These are phyloP conservation scores for Neurospora tetraspora DNA, from an alignment of 495 filamentous ascomycete species.

Conservation along the genomic window DNA sequence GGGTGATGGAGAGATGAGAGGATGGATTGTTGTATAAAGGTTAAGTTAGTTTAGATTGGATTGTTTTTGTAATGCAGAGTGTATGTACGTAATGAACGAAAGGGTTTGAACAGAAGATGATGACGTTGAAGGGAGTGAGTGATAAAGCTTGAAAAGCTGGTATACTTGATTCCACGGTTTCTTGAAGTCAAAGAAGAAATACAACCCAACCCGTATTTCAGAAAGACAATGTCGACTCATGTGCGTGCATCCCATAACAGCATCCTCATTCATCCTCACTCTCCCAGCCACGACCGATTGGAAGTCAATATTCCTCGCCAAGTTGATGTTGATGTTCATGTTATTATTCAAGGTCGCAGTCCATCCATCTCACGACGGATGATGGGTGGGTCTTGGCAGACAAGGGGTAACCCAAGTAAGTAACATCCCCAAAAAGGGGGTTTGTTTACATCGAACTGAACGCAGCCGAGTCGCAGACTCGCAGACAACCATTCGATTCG, in stretches of 20 bases:
- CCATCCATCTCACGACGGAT: too few relatives aligned
- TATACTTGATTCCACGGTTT: too few relatives aligned
- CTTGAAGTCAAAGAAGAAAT: too few relatives aligned
- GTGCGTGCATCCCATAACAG: neutral
- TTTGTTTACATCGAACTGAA: neutral
- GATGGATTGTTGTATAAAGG: neutral
- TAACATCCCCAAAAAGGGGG: neutral
- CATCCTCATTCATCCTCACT: neutral
- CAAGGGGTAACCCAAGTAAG: neutral
- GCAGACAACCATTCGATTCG: neutral
- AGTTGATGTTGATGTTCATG: neutral
- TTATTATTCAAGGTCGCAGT: neutral
- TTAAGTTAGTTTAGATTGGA: neutral
- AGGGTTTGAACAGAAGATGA: too few relatives aligned
- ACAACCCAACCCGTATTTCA: too few relatives aligned
- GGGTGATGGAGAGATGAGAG: neutral
- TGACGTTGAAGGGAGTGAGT: too few relatives aligned
- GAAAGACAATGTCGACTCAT: neutral
- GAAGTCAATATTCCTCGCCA: neutral
- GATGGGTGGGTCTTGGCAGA: neutral
- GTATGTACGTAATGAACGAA: neutral
- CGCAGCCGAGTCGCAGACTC: neutral
- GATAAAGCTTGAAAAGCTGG: too few relatives aligned
- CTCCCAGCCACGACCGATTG: neutral
- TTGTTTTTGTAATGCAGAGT: neutral